phyloP scores from a whole-genome alignment of 108 stramenopile genomes.

The Cyclostephanos tholiformis region DNA sequence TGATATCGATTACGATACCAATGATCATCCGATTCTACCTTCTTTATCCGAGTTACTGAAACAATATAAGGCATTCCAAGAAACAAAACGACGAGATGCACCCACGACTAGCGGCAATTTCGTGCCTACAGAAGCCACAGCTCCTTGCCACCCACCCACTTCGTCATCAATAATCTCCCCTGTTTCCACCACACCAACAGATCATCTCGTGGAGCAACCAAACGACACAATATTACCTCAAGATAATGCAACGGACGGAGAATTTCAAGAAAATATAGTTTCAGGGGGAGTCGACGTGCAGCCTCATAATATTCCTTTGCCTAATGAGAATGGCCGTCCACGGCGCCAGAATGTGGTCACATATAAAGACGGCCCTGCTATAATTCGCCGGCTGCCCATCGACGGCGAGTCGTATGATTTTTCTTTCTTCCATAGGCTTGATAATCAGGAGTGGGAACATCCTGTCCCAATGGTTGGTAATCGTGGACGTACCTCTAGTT shows the following conservation, averaged over 20 bases:
- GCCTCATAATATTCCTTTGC: background rate
- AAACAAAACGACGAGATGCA: too few species aligned
- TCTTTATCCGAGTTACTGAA: background rate
- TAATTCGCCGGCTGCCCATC: background rate
- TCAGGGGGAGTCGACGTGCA: background rate
- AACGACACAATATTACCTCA: too few species aligned
- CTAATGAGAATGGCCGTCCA: background rate
- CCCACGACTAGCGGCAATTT: too few species aligned
- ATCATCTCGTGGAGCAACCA: too few species aligned
- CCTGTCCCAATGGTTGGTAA: too few species aligned
- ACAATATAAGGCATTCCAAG: too few species aligned
- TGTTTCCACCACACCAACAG: too few species aligned
- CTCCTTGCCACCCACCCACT: background rate
- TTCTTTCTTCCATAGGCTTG: background rate
- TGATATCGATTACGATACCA: background rate
- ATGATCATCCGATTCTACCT: background rate
- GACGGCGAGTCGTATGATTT: background rate
- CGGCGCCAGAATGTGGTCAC: background rate
- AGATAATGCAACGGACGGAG: too few species aligned
- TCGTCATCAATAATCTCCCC: too few species aligned
- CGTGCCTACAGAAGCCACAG: background rate
- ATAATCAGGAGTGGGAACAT: background rate
- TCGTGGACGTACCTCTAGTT: too few species aligned
- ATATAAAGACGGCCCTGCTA: slow-evolving; percentile 6
- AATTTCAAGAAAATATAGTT: background rate